Conservation (phyloP, 441 rosid species). For the Hura crepitans region DNA sequence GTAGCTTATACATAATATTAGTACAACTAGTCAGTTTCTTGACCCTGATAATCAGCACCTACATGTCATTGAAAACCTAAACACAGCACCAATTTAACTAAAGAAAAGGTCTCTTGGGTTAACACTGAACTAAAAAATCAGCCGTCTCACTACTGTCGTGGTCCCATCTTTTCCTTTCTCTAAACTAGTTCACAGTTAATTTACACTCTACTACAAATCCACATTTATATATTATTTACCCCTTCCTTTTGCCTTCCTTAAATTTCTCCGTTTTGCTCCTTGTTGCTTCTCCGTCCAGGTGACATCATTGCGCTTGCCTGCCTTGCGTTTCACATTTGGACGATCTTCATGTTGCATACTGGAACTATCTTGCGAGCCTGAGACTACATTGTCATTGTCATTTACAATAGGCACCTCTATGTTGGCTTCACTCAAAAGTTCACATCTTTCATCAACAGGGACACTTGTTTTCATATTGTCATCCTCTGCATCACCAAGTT, state of each 20-base stretch:
- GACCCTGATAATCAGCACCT: conserved; percentile 10
- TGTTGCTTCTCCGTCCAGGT: conserved; percentile 38
- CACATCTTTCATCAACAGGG: conserved; percentile 24
- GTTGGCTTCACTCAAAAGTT: conserved; percentile 38
- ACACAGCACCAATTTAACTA: neutral
- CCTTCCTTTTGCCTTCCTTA: conserved; percentile 50
- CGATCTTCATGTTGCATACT: conserved; percentile 45
- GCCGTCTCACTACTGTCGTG: conserved; percentile 18
- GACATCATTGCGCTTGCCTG: conserved; percentile 31
- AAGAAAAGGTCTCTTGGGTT: neutral
- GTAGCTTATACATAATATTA: neutral
- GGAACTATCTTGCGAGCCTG: conserved; percentile 49
- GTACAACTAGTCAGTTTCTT: conserved; percentile 17
- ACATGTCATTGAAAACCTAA: conserved; percentile 9
- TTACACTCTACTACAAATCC: conserved; percentile 23
- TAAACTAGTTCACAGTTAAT: conserved; percentile 29
- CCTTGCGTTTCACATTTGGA: conserved; percentile 32
- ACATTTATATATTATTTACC: conserved; percentile 27
- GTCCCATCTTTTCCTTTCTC: neutral
- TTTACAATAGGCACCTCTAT: conserved; percentile 35
- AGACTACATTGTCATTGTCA: conserved; percentile 22
- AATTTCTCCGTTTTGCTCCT: conserved; percentile 34
- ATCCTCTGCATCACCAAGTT: conserved; percentile 22
- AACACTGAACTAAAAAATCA: conserved; percentile 7
- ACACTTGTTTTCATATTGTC: conserved; percentile 16